These are phyloP conservation scores for Zygosaccharomyces bailii DNA, from an alignment of 805 yeast genomes.

Conservation along the genomic window DNA sequence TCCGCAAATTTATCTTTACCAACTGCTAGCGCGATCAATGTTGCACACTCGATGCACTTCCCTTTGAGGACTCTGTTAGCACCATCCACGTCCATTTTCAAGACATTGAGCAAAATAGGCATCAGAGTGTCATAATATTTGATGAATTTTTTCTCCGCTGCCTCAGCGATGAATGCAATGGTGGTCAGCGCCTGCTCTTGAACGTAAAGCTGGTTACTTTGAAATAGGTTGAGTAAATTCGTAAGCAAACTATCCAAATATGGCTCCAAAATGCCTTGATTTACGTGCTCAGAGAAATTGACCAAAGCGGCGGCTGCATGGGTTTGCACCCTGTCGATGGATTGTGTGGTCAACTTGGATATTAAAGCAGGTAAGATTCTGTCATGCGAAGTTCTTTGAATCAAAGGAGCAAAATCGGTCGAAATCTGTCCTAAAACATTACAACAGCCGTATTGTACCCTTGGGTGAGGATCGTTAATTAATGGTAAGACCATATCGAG, in stretches of 20 bases:
- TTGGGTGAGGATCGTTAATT: constrained; percentile 80
- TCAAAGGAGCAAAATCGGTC: constrained; percentile 88
- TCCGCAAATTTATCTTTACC: constrained; percentile 85
- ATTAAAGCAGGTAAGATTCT: constrained; percentile 84
- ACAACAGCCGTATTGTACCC: constrained; percentile 97
- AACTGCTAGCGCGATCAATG: constrained; percentile 90
- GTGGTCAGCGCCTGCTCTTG: constrained; percentile 97
- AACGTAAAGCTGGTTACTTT: constrained; percentile 85
- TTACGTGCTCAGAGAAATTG: constrained; percentile 88
- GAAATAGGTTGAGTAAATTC: constrained; percentile 69
- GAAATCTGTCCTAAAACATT: constrained; percentile 96
- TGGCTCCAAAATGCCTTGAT: constrained; percentile 86
- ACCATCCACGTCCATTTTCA: constrained; percentile 73
- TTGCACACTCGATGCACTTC: constrained; percentile 92
- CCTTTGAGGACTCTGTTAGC: constrained; percentile 76
- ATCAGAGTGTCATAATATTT: constrained; percentile 93
- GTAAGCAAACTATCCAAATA: constrained; percentile 77
- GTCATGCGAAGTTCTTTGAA: constrained; percentile 77
- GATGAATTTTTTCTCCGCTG: constrained; percentile 81
- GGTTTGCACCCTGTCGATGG: constrained; percentile 90
- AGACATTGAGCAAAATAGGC: constrained; percentile 79
- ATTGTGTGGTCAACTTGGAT: constrained; percentile 65
- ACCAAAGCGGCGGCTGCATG: constrained; percentile 99
- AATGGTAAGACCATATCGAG: constrained; percentile 82
- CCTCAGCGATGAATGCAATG: constrained; percentile 95